phyloP scores from a whole-genome alignment of 345 rosid species.

The Conringia planisiliqua region DNA sequence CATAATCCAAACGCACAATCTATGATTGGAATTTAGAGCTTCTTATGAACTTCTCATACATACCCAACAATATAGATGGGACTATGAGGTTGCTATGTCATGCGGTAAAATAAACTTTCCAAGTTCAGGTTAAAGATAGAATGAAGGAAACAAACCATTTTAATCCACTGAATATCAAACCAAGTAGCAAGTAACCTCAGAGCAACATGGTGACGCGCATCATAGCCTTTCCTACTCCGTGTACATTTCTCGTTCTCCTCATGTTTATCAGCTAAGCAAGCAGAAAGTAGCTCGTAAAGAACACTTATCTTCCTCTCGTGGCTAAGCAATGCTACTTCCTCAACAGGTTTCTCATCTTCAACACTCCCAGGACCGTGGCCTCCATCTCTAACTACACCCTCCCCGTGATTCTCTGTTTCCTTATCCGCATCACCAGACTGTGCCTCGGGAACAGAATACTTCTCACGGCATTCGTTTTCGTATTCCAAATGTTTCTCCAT shows the following conservation, averaged over 20 bases:
- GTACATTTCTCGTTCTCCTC: constrained; percentile 47
- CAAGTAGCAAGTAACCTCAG: constrained; percentile 78
- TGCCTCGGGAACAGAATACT: constrained; percentile 42
- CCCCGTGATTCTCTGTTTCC: background rate
- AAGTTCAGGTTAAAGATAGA: too few relatives aligned
- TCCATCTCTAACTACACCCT: background rate
- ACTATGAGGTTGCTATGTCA: background rate
- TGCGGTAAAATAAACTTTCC: background rate
- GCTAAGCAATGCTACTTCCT: constrained; percentile 62
- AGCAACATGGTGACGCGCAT: constrained; percentile 91
- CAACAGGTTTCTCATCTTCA: constrained; percentile 50
- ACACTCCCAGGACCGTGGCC: background rate
- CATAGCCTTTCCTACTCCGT: constrained; percentile 73
- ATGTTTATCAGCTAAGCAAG: constrained; percentile 72
- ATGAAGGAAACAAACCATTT: constrained; percentile 57
- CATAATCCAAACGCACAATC: background rate
- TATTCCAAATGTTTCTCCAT: constrained; percentile 69
- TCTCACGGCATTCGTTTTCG: constrained; percentile 69
- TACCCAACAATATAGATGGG: background rate
- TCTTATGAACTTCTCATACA: background rate
- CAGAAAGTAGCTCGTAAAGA: constrained; percentile 85
- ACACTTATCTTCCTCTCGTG: constrained; percentile 72
- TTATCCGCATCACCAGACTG: constrained; percentile 36
- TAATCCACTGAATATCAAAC: constrained; percentile 76
- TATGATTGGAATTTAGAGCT: background rate